Percentiles rank a stretch among this genome's conserved stretches.
phyloP scores from a whole-genome alignment of 768 basidiomycete species.

The Sutorius australiensis region DNA sequence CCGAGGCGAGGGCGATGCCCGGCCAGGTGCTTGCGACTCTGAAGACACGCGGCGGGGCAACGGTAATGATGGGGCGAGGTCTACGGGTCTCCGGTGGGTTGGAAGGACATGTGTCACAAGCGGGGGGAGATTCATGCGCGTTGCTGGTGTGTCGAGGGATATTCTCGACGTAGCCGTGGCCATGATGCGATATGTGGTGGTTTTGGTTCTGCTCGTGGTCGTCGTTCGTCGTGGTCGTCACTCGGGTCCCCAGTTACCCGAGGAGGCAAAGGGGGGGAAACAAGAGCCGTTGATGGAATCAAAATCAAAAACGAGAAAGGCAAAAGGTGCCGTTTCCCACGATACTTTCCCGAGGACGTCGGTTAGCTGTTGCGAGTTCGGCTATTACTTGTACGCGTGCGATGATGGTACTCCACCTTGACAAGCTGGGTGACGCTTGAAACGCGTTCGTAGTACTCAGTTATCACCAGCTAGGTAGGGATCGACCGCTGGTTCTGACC shows the following conservation, averaged over 20 bases:
- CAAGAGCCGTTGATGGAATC: slow-evolving; percentile 14
- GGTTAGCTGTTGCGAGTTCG: slow-evolving; percentile 13
- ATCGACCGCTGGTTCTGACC: not conserved
- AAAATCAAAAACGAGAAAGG: slow-evolving; percentile 9
- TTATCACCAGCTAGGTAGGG: too few species aligned
- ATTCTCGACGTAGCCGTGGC: slow-evolving; percentile 16
- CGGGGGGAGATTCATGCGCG: slow-evolving; percentile 10
- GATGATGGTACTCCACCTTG: not conserved
- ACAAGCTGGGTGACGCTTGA: slow-evolving; percentile 4
- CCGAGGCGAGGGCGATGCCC: slow-evolving; percentile 24
- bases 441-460: not conserved
- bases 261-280: slow-evolving; percentile 16
- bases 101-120: slow-evolving; percentile 11
- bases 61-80: slow-evolving; percentile 8
- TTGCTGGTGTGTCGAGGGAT: slow-evolving; percentile 12
- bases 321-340: slow-evolving; percentile 24
- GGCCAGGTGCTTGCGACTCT: slow-evolving; percentile 22
- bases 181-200: slow-evolving; percentile 6
- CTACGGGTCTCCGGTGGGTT: slow-evolving; percentile 10
- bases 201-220: not conserved
- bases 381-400: not conserved
- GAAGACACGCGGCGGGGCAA: slow-evolving; percentile 23
- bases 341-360: slow-evolving; percentile 16
- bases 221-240: slow-evolving; percentile 14
- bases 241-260: slow-evolving; percentile 8